Percentiles rank a stretch among this genome's conserved stretches.
These are phyloP conservation scores for Salix viminalis DNA, from an alignment of 345 rosid species.

Conservation along the genomic window DNA sequence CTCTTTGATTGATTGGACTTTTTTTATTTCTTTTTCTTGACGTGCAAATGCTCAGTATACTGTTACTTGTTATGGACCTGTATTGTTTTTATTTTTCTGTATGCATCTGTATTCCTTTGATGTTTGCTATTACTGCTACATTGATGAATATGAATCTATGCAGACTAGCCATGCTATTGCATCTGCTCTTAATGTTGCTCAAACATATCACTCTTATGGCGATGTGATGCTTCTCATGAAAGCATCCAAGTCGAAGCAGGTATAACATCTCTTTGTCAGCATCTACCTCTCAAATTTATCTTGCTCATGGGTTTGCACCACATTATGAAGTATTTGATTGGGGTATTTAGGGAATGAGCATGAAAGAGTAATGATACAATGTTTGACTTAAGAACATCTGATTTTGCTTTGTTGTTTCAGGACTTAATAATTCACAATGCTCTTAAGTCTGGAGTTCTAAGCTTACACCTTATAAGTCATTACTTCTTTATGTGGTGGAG, in stretches of 20 bases:
- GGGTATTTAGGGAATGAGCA: not conserved
- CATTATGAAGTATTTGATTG: not conserved
- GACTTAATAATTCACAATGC: not conserved
- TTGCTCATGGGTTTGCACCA: not conserved
- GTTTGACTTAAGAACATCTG: not conserved
- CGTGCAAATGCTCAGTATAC: not conserved
- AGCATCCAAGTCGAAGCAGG: conserved; percentile 66
- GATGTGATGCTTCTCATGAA: conserved; percentile 70
- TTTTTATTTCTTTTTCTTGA: not conserved
- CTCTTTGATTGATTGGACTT: not conserved
- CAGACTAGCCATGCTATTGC: conserved; percentile 82
- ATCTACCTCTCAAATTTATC: not conserved
- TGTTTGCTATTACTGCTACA: not conserved
- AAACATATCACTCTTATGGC: conserved; percentile 84
- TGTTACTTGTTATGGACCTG: not conserved
- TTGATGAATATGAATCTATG: conserved; percentile 24
- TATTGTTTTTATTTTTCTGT: not conserved
- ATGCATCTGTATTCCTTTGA: conserved; percentile 2
- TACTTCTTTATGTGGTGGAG: not conserved
- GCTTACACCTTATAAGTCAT: not conserved
- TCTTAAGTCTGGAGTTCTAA: not conserved
- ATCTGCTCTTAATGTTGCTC: conserved; percentile 70
- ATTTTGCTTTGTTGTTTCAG: not conserved
- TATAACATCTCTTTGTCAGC: conserved; percentile 19
- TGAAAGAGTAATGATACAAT: not conserved